phyloP scores from a whole-genome alignment of 192 early-diverging fungal genomes.

The Geranomyces variabilis region DNA sequence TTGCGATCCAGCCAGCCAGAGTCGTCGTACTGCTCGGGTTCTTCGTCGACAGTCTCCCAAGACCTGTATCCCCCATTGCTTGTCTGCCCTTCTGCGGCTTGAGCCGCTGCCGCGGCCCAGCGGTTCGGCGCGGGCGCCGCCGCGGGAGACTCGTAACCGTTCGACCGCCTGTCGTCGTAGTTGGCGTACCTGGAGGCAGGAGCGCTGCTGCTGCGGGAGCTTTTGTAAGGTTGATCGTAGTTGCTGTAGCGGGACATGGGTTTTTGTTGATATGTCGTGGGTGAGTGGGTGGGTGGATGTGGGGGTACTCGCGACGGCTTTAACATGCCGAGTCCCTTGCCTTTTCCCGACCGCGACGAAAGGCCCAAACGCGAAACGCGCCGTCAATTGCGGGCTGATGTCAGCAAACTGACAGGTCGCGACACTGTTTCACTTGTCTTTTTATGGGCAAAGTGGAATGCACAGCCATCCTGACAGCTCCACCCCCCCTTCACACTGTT shows the following conservation, averaged over 20 bases:
- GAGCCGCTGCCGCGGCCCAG: constrained; percentile 39
- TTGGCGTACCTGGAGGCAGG: neutral
- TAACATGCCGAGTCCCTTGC: too few species aligned
- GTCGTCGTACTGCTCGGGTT: constrained; percentile 43
- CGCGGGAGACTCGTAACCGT: neutral
- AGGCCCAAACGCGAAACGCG: too few species aligned
- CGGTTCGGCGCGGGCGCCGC: neutral
- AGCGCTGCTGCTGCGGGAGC: neutral
- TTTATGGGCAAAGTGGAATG: too few species aligned
- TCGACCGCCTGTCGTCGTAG: neutral
- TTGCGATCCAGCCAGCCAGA: constrained; percentile 45
- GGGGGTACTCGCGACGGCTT: too few species aligned
- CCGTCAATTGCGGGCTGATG: too few species aligned
- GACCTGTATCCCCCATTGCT: constrained; percentile 14
- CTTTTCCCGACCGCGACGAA: too few species aligned
- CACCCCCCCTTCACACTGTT: too few species aligned
- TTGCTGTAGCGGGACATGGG: constrained; percentile 6
- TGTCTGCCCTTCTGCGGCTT: constrained; percentile 28
- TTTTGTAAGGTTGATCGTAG: neutral
- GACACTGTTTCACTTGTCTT: too few species aligned
- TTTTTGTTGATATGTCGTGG: neutral
- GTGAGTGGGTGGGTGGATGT: too few species aligned
- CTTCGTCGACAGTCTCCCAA: constrained; percentile 38
- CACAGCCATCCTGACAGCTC: too few species aligned
- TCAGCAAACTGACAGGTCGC: too few species aligned